Evolutionary conservation across 169 alveolate species (phyloP), one percentile per base, ranked within the genome.

Genomic region (Hepatocystis sp.): DNA sequence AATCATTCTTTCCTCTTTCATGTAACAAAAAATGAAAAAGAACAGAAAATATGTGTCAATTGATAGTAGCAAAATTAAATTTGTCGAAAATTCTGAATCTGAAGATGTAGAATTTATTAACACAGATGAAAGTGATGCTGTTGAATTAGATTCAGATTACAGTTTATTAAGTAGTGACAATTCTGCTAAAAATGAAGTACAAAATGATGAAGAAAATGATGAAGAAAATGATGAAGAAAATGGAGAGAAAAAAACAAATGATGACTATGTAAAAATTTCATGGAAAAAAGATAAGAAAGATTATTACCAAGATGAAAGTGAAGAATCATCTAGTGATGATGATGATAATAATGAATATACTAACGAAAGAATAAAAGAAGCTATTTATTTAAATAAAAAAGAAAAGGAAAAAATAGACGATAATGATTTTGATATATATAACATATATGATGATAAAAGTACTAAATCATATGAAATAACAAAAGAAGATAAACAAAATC

Each of bases 291-390:
- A 81, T 40, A 81, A 81, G 49, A 49, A 34, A 65, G 63, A 81
- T 63, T 81, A 81, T 27, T 81, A 81, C 53, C 89, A 81, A 63
- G 19, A 81, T 28, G 84, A 63, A 63, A 63, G 84, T 40, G 89
- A 81, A 49, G 36, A 81, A 19, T 81, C 89, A 4, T 51, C 84
- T 15, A 81, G 89, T 28, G 89, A 63, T 34, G 25, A 46, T 64
- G 88, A 76, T 39, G 88, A 64, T 44, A 67, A 76, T 53, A 81
- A 76, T 42, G 88, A 76, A 76, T 58, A 55, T 21, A 81, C 39
- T 7, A 30, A 61, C 19, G 84, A 81, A 53, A 81, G 89, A 81
- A 49, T 81, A 52, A 81, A 81, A 81, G 89, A 81, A 61, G 89
- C 84, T 30, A 81, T 81, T 53, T 81, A 81, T 40, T 44, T 81